Conservation (phyloP, 192 early-diverging fungal species). For the Backusella westeae region DNA sequence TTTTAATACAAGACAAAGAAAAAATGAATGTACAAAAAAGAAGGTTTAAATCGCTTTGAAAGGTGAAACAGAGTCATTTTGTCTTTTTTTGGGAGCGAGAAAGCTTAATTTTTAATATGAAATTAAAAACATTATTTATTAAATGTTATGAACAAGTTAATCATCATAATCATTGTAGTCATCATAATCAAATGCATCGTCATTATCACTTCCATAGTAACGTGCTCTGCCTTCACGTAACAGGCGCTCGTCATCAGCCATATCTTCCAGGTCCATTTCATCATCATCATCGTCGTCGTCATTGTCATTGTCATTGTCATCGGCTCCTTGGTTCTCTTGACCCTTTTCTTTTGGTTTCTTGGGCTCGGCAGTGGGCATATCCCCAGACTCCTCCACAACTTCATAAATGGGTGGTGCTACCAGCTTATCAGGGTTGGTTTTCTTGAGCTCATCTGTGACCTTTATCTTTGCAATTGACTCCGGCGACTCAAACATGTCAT, state of each 20-base stretch:
- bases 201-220: neutral
- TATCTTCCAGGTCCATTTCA: slow-evolving; percentile 46
- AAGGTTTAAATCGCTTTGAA: too few relatives aligned
- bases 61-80: too few relatives aligned
- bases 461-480: slow-evolving; percentile 26
- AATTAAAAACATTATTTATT: too few relatives aligned
- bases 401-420: slow-evolving; percentile 21
- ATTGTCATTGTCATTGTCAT: slow-evolving; percentile 32
- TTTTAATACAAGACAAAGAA: too few relatives aligned
- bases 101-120: too few relatives aligned
- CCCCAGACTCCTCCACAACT: slow-evolving; percentile 47
- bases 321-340: slow-evolving; percentile 44
- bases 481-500: slow-evolving; percentile 56
- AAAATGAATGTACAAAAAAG: too few relatives aligned
- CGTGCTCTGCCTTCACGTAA: slow-evolving; percentile 15
- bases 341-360: slow-evolving; percentile 23
- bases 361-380: slow-evolving; percentile 30
- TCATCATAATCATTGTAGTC: neutral
- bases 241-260: slow-evolving; percentile 37
- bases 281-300: slow-evolving; percentile 47
- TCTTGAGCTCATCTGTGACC: slow-evolving; percentile 37
- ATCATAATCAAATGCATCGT: neutral
- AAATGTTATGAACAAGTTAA: neutral
- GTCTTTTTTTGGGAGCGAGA: too few relatives aligned
- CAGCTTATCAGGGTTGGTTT: slow-evolving; percentile 17